Conservation (phyloP, 164 flowering plant genomes). For the Buxus sempervirens region DNA sequence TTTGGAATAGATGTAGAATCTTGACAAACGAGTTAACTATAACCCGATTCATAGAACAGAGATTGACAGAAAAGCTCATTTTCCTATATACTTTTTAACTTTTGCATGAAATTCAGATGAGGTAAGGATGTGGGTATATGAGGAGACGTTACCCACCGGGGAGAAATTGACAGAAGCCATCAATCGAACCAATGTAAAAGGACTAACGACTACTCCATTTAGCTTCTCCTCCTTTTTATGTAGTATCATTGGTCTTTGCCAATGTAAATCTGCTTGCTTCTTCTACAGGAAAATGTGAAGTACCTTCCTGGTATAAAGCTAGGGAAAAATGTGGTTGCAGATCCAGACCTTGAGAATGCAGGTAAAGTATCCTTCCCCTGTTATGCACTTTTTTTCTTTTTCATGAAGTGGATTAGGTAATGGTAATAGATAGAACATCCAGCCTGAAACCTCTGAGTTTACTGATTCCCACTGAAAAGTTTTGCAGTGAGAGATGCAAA, state of each 20-base stretch:
- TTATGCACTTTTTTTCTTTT: not conserved
- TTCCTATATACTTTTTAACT: not conserved
- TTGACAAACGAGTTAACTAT: not conserved
- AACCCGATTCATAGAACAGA: not conserved
- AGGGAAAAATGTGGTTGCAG: conserved; percentile 92
- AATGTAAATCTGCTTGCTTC: not conserved
- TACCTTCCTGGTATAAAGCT: conserved; percentile 94
- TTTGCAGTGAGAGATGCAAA: conserved; percentile 81
- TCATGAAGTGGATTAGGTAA: not conserved
- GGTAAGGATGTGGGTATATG: conserved; percentile 98
- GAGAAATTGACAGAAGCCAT: conserved; percentile 81
- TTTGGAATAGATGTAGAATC: no score
- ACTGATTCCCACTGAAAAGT: conserved; percentile 8
- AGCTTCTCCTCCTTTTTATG: not conserved
- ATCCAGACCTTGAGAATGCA: conserved; percentile 82
- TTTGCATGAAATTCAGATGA: conserved; percentile 52
- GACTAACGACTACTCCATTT: not conserved
- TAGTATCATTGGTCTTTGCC: no score
- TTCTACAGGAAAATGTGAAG: conserved; percentile 78
- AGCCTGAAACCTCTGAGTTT: not conserved
- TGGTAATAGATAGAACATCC: not conserved
- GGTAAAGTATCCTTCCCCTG: conserved; percentile 33
- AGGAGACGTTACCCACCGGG: conserved; percentile 77
- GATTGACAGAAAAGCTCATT: no score
- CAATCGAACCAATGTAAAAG: conserved; percentile 59